A percentile compares a stretch with the other conserved stretches of the same genome.
phyloP scores from a whole-genome alignment of 1,284 basidiomycete species.

The Caloboletus firmus region DNA sequence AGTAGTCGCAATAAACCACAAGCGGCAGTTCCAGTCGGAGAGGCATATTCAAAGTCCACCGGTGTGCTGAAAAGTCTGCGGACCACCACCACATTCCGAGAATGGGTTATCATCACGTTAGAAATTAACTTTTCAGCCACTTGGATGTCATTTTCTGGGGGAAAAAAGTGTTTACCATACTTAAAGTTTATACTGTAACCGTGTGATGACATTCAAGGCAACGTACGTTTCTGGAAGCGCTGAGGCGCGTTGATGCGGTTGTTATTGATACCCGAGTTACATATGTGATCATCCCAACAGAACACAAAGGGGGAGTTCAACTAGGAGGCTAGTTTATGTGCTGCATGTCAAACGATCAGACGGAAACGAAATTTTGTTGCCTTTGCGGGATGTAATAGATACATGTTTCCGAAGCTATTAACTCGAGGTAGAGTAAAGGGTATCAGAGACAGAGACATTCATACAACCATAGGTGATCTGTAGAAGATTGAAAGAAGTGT shows the following conservation, averaged over 20 bases:
- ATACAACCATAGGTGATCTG: conserved; percentile 26
- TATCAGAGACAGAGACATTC: conserved; percentile 25
- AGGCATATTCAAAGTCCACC: neutral
- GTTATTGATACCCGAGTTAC: neutral
- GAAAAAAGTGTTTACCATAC: neutral
- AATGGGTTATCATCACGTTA: neutral
- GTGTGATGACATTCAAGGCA: too few relatives aligned
- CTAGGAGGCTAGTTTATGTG: neutral
- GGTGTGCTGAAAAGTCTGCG: neutral
- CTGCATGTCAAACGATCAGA: neutral
- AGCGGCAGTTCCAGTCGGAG: neutral
- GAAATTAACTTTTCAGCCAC: conserved; percentile 1
- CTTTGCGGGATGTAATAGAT: conserved; percentile 26
- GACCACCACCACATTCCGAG: neutral
- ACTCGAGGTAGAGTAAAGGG: conserved; percentile 30
- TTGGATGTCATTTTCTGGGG: neutral
- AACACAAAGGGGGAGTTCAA: neutral
- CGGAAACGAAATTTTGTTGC: conserved; percentile 7
- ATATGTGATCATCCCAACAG: neutral
- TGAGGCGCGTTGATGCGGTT: too few relatives aligned
- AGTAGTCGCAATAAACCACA: neutral
- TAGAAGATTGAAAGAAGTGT: conserved; percentile 7
- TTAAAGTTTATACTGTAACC: conserved; percentile 5
- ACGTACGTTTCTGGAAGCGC: too few relatives aligned
- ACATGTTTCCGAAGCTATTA: conserved; percentile 33